Conservation (phyloP, 805 yeast species). For the Schwanniomyces occidentalis region DNA sequence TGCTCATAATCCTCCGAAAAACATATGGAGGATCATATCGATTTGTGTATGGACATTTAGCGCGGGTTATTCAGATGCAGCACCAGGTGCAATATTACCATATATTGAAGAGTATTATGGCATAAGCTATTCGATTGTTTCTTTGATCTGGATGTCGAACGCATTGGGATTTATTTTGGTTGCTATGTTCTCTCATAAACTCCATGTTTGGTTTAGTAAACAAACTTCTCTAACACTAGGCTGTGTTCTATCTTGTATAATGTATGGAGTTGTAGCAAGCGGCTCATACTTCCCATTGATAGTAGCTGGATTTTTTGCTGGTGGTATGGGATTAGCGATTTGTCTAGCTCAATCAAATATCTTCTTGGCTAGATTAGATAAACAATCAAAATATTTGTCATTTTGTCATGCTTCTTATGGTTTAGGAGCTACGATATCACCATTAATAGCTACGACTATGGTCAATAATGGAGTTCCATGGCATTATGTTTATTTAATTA, state of each 20-base stretch:
- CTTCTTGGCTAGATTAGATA: slow-evolving; percentile 49
- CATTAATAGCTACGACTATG: slow-evolving; percentile 61
- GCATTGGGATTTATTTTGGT: slow-evolving; percentile 27
- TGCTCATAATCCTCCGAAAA: slow-evolving; percentile 23
- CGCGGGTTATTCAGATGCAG: slow-evolving; percentile 26
- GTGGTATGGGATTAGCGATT: slow-evolving; percentile 58
- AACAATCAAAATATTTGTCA: slow-evolving; percentile 61
- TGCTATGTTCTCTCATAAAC: slow-evolving; percentile 24
- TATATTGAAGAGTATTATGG: slow-evolving; percentile 23
- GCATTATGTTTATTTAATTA: slow-evolving; percentile 55
- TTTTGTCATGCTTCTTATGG: slow-evolving; percentile 71
- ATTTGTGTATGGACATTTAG: slow-evolving; percentile 19
- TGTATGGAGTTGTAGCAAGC: slow-evolving; percentile 47
- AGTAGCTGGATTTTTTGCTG: slow-evolving; percentile 52
- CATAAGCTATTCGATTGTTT: slow-evolving; percentile 24
- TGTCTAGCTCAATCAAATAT: slow-evolving; percentile 53
- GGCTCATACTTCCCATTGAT: slow-evolving; percentile 52
- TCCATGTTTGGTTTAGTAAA: slow-evolving; percentile 22
- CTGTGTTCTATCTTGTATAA: slow-evolving; percentile 29
- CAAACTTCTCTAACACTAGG: slow-evolving; percentile 32
- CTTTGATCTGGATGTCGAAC: slow-evolving; percentile 28
- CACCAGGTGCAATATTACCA: slow-evolving; percentile 30
- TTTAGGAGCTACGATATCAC: slow-evolving; percentile 68
- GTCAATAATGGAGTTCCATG: slow-evolving; percentile 50
- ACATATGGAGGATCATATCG: slow-evolving; percentile 17